Evolutionary conservation across 768 basidiomycete genomes (phyloP).

Genomic region (Tylopilus rubrobrunneus): DNA sequence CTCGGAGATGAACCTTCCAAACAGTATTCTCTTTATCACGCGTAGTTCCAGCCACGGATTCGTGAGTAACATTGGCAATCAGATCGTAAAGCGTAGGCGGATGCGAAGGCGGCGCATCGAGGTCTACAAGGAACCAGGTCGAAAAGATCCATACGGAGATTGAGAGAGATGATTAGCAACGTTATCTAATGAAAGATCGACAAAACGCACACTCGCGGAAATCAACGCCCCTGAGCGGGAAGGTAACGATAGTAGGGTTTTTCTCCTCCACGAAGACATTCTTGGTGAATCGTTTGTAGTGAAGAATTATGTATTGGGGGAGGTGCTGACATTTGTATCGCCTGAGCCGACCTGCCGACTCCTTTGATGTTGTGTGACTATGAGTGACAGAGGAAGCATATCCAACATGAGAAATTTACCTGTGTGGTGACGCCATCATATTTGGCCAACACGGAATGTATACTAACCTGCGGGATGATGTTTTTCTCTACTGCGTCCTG

Average conservation of each 20-base stretch:
- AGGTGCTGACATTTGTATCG: conserved; percentile 87
- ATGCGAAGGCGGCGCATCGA: conserved; percentile 63
- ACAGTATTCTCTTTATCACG: conserved; percentile 87
- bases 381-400: conserved; percentile 13
- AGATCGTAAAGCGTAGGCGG: conserved; percentile 83
- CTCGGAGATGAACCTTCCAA: conserved; percentile 88
- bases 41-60: conserved; percentile 94
- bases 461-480: conserved; percentile 96
- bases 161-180: conserved; percentile 15
- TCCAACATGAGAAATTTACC: conserved; percentile 41
- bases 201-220: conserved; percentile 78
- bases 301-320: conserved; percentile 89
- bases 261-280: conserved; percentile 98
- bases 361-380: conserved; percentile 42
- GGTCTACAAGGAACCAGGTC: conserved; percentile 47
- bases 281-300: conserved; percentile 95
- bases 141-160: conserved; percentile 25
- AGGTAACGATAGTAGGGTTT: conserved; percentile 98
- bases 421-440: conserved; percentile 92
- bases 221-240: conserved; percentile 90
- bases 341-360: conserved; percentile 79
- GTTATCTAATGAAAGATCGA: conserved; percentile 20
- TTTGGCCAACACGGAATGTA: conserved; percentile 86
- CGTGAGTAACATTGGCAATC: conserved; percentile 92
- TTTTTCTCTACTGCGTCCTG: conserved; percentile 96